Percentiles rank a stretch among this genome's conserved stretches.
Evolutionary conservation across 768 basidiomycete genomes (phyloP).

Genomic region (Hygrocybe coccinea): DNA sequence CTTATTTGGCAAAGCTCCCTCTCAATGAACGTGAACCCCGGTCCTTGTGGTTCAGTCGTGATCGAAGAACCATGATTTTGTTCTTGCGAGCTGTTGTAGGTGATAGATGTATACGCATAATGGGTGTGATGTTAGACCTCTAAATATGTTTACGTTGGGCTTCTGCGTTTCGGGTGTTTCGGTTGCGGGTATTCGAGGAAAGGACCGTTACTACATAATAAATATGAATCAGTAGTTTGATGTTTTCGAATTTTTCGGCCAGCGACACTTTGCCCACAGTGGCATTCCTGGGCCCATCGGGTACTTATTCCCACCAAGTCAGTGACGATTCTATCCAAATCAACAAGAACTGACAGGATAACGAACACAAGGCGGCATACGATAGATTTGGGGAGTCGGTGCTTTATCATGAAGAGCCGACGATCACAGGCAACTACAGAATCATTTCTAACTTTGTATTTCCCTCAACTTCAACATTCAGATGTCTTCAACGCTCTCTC

Average conservation of each 20-base stretch:
- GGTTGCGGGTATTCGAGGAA: too few species aligned
- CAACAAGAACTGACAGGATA: constrained; percentile 1
- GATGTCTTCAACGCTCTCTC: constrained; percentile 57
- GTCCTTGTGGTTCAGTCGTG: too few species aligned
- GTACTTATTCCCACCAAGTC: constrained; percentile 60
- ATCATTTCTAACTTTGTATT: not conserved
- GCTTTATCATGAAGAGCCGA: constrained; percentile 38
- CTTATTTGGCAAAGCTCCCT: constrained; percentile 22
- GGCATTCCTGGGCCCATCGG: constrained; percentile 50
- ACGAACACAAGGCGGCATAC: constrained; percentile 38
- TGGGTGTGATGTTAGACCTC: too few species aligned
- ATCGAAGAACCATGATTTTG: too few species aligned
- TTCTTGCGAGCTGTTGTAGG: too few species aligned
- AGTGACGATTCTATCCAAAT: not conserved
- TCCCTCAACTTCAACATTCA: constrained; percentile 23
- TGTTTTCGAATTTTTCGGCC: too few species aligned
- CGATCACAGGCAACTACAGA: constrained; percentile 35
- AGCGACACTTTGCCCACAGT: constrained; percentile 17
- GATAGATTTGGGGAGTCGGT: constrained; percentile 43
- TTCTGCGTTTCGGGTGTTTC: too few species aligned
- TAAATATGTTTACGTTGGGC: too few species aligned
- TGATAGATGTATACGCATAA: too few species aligned
- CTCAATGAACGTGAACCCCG: too few species aligned
- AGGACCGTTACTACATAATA: too few species aligned
- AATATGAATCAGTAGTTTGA: too few species aligned